These are phyloP conservation scores for Maudiozyma serrabonitensis DNA, from an alignment of 805 yeast genomes.

Conservation along the genomic window DNA sequence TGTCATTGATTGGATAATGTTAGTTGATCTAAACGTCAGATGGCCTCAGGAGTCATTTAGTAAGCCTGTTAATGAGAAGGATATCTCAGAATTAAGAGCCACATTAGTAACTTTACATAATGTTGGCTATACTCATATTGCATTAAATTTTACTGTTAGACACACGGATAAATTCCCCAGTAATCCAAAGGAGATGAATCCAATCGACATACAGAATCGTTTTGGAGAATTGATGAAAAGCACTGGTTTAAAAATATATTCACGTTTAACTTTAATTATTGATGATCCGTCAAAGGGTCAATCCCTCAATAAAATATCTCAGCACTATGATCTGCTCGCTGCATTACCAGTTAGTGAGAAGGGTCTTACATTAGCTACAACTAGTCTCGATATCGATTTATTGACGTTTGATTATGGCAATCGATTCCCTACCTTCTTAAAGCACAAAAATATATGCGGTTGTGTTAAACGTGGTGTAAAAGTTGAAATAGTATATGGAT, in stretches of 20 bases:
- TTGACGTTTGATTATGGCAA: conserved; percentile 60
- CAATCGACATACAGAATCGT: conserved; percentile 28
- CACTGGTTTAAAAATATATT: conserved; percentile 41
- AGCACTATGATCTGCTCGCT: conserved; percentile 66
- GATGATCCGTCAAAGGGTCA: conserved; percentile 74
- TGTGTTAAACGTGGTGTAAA: conserved; percentile 76
- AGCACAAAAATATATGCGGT: conserved; percentile 75
- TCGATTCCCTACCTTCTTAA: conserved; percentile 65
- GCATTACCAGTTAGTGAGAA: conserved; percentile 74
- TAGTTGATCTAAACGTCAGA: conserved; percentile 60
- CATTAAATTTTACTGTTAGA: conserved; percentile 53
- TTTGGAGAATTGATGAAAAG: conserved; percentile 24
- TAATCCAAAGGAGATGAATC: conserved; percentile 34
- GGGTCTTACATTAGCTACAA: conserved; percentile 63
- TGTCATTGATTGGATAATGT: conserved; percentile 1
- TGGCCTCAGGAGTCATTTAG: conserved; percentile 55
- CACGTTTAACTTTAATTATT: conserved; percentile 66
- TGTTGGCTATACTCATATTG: conserved; percentile 68
- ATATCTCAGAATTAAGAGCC: conserved; percentile 38
- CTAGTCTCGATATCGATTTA: conserved; percentile 71
- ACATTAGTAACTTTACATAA: conserved; percentile 44
- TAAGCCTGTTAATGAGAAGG: conserved; percentile 32
- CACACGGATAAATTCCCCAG: conserved; percentile 46
- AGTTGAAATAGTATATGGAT: conserved; percentile 66
- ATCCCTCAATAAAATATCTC: conserved; percentile 29